Evolutionary conservation across 2,329 filamentous ascomycete species (phyloP).

Genomic region (Stylonectria norvegica): DNA sequence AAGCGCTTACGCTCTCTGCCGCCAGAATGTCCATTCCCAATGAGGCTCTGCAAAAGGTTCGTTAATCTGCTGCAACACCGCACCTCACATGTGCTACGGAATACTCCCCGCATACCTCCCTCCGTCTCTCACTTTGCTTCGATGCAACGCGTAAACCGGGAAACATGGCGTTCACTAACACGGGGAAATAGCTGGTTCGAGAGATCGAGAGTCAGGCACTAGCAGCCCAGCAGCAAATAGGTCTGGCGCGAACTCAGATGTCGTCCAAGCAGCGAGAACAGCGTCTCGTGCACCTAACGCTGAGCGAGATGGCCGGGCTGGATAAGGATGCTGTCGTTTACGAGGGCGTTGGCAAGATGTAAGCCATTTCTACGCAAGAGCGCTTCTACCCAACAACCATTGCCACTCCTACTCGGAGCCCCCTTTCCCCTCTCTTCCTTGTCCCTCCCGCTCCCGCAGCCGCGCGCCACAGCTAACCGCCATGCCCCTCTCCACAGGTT

Average conservation of each 20-base stretch:
- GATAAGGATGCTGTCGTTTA: slow-evolving; percentile 78
- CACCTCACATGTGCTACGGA: no score
- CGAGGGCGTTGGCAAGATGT: slow-evolving; percentile 98
- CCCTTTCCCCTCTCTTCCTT: background rate
- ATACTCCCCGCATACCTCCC: no score
- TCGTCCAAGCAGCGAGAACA: slow-evolving; percentile 82
- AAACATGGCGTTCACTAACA: slow-evolving; percentile 10
- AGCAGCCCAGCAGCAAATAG: slow-evolving; percentile 87
- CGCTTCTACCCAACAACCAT: background rate
- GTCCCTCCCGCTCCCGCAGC: no score
- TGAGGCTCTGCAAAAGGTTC: slow-evolving; percentile 87
- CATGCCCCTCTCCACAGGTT: slow-evolving; percentile 72
- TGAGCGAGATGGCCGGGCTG: slow-evolving; percentile 75
- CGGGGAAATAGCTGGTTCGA: slow-evolving; percentile 67
- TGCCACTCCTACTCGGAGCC: background rate
- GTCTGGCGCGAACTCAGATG: slow-evolving; percentile 79
- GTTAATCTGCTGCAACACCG: no score
- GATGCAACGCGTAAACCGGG: no score
- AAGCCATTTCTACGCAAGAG: slow-evolving; percentile 35
- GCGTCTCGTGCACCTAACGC: slow-evolving; percentile 82
- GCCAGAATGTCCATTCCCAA: slow-evolving; percentile 84
- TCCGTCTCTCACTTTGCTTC: no score
- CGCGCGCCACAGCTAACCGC: no score
- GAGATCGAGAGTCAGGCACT: slow-evolving; percentile 91
- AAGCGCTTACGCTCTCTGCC: background rate